Evolutionary conservation across 768 basidiomycete species (phyloP).

Genomic region (Suillus tomentosus): DNA sequence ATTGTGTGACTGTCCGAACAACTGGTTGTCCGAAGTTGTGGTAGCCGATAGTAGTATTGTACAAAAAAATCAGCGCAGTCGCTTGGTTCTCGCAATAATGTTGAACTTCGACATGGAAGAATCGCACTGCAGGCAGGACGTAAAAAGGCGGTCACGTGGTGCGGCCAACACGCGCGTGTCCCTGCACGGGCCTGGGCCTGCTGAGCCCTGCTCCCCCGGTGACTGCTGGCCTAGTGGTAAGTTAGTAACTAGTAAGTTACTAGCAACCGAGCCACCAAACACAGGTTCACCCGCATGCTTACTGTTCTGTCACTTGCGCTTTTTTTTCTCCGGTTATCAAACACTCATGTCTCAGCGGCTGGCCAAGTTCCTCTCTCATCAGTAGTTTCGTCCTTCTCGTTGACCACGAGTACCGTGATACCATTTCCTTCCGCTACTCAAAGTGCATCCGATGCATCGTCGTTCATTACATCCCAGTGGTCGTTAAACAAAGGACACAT

Average conservation of each 20-base stretch:
- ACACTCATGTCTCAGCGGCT: slow-evolving; percentile 10
- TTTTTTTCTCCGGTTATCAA: background rate
- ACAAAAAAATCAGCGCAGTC: too few species aligned
- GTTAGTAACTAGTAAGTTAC: too few species aligned
- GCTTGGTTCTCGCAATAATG: too few species aligned
- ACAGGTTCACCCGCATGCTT: background rate
- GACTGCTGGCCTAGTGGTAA: too few species aligned
- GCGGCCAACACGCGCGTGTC: slow-evolving; percentile 2
- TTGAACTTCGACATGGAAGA: too few species aligned
- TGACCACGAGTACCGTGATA: slow-evolving; percentile 61
- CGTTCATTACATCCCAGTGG: slow-evolving; percentile 59
- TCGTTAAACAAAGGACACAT: slow-evolving; percentile 60
- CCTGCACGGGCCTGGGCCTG: too few species aligned
- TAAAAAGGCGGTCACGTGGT: too few species aligned
- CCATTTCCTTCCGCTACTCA: slow-evolving; percentile 68
- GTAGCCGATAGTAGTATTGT: too few species aligned
- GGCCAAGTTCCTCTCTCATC: slow-evolving; percentile 17
- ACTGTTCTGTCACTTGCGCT: background rate
- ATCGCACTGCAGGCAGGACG: too few species aligned
- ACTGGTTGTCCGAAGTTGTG: too few species aligned
- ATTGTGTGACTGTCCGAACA: too few species aligned
- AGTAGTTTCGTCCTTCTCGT: slow-evolving; percentile 52
- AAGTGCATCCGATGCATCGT: slow-evolving; percentile 48
- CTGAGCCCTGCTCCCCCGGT: too few species aligned
- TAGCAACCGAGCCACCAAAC: background rate